Evolutionary conservation across 2,329 filamentous ascomycete species (phyloP).

Genomic region (Dendryphion nanum): DNA sequence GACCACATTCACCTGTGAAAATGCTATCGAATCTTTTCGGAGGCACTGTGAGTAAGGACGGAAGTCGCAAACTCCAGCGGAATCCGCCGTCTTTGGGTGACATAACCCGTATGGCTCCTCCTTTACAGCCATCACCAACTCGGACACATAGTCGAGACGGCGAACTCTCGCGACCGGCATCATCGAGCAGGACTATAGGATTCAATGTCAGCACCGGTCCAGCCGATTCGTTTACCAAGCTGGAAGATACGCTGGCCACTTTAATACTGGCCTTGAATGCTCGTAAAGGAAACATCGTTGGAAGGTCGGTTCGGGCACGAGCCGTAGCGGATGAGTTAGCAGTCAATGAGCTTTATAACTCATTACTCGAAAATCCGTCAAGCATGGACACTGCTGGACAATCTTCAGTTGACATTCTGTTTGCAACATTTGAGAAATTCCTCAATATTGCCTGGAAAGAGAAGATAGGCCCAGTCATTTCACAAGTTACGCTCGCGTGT

Average conservation of each 20-base stretch:
- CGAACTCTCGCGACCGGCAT: conserved; percentile 30
- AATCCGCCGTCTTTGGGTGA: conserved; percentile 34
- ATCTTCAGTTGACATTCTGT: conserved; percentile 77
- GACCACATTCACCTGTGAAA: conserved; percentile 85
- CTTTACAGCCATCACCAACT: conserved; percentile 32
- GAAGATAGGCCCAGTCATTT: conserved; percentile 82
- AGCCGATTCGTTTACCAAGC: conserved; percentile 54
- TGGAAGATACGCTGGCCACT: conserved; percentile 83
- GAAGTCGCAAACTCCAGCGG: conserved; percentile 34
- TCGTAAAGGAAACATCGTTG: conserved; percentile 83
- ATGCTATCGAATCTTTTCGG: conserved; percentile 80
- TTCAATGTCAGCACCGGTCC: conserved; percentile 23
- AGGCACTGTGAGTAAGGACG: conserved; percentile 52
- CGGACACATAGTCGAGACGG: conserved; percentile 38
- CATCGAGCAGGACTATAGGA: conserved; percentile 31
- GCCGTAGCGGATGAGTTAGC: conserved; percentile 69
- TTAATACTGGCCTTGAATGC: conserved; percentile 81
- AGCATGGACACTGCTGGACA: conserved; percentile 75
- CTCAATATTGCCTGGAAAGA: conserved; percentile 83
- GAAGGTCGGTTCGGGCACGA: conserved; percentile 70
- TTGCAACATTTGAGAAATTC: conserved; percentile 93
- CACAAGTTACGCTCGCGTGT: conserved; percentile 66
- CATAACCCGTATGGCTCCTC: conserved; percentile 34
- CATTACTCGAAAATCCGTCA: conserved; percentile 77
- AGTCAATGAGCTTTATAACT: conserved; percentile 89